These are phyloP conservation scores for Amanita pallidorosea DNA, from an alignment of 768 basidiomycete species.

Conservation along the genomic window DNA sequence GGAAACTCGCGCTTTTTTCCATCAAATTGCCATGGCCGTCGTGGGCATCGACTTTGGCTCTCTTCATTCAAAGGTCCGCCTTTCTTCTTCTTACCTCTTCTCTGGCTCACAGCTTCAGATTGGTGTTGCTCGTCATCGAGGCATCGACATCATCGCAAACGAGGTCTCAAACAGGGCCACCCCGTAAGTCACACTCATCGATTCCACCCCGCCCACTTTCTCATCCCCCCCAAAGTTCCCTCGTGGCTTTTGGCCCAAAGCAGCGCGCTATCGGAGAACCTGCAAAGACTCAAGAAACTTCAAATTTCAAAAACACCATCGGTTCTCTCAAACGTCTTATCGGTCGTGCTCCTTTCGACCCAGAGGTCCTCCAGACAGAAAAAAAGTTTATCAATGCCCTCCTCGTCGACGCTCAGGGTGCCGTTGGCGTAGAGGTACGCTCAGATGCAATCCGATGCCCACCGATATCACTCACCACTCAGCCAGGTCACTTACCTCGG, in stretches of 20 bases:
- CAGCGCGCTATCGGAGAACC: conserved; percentile 88
- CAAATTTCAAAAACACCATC: conserved; percentile 96
- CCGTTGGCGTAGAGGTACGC: conserved; percentile 78
- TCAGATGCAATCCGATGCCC: background rate
- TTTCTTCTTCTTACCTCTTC: conserved; percentile 5
- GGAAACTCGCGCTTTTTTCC: too few species aligned
- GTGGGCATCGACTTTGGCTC: conserved; percentile 94
- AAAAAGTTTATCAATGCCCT: conserved; percentile 85
- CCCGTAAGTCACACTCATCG: conserved; percentile 49
- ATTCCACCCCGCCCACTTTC: background rate
- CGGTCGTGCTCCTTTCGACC: conserved; percentile 70
- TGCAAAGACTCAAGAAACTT: conserved; percentile 95
- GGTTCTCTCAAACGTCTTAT: conserved; percentile 87
- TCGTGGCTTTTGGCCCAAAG: conserved; percentile 89
- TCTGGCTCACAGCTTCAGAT: conserved; percentile 37
- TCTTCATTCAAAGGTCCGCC: conserved; percentile 71
- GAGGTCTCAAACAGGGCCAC: conserved; percentile 96
- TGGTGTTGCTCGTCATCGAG: conserved; percentile 89
- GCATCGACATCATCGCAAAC: conserved; percentile 98
- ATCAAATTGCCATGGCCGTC: conserved; percentile 68
- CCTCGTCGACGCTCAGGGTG: conserved; percentile 75
- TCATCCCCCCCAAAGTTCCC: conserved; percentile 46
- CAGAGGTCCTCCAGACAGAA: conserved; percentile 76
- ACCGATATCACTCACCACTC: conserved; percentile 9
- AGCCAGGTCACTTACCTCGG: conserved; percentile 80